A percentile compares a stretch with the other conserved stretches of the same genome.
Evolutionary conservation across 2,329 filamentous ascomycete species (phyloP).

Genomic region (Epichloe bromicola): DNA sequence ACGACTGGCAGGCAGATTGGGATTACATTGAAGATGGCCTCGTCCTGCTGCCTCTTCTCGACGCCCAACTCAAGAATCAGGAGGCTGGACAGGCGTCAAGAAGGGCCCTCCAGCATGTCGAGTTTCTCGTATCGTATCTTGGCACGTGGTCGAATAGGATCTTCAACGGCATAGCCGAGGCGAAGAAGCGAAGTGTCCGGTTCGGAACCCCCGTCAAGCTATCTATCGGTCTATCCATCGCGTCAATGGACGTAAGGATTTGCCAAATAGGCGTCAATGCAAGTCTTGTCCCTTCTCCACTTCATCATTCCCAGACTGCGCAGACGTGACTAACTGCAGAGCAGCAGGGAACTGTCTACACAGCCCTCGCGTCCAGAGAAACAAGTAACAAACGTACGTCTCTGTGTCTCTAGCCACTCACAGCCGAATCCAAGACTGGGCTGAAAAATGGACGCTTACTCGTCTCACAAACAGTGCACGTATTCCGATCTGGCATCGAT

Average conservation of each 20-base stretch:
- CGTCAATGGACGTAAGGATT: conserved; percentile 46
- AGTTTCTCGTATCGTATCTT: conserved; percentile 48
- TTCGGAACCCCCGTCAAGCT: conserved; percentile 45
- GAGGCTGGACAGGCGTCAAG: conserved; percentile 32
- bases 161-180: conserved; percentile 56
- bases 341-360: conserved; percentile 26
- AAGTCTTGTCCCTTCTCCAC: conserved; percentile 8
- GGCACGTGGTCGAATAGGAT: conserved; percentile 44
- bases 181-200: conserved; percentile 53
- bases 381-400: conserved; percentile 23
- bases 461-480: conserved; percentile 30
- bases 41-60: conserved; percentile 34
- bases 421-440: background rate
- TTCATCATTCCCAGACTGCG: background rate
- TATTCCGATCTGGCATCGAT: conserved; percentile 40
- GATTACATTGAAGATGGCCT: conserved; percentile 29
- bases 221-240: conserved; percentile 30
- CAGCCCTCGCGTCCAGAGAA: conserved; percentile 27
- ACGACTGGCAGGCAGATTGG: conserved; percentile 37
- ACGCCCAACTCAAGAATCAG: conserved; percentile 34
- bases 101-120: conserved; percentile 45
- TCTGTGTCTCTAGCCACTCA: background rate
- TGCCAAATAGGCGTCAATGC: conserved; percentile 22
- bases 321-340: background rate
- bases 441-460: background rate